Evolutionary conservation across 2,329 filamentous ascomycete genomes (phyloP).

Genomic region (Sclerotiophoma versabilis): DNA sequence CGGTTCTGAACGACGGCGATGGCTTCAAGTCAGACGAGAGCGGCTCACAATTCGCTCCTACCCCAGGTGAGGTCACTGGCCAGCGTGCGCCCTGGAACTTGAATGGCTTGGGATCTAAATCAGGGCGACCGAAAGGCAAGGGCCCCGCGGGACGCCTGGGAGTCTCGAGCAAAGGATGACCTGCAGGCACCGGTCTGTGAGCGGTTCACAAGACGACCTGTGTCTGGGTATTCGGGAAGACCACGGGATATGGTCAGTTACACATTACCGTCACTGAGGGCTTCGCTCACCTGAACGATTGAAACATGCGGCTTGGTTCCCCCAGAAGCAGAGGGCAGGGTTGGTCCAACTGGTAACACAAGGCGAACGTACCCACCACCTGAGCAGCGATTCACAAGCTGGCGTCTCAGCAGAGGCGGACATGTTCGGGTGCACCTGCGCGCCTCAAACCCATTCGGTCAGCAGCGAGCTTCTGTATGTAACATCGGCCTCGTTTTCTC

Average conservation of each 20-base stretch:
- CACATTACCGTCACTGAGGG: slow-evolving; percentile 45
- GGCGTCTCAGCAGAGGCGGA: slow-evolving; percentile 45
- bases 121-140: slow-evolving; percentile 48
- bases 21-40: slow-evolving; percentile 66
- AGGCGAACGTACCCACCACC: slow-evolving; percentile 34
- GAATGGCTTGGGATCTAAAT: slow-evolving; percentile 39
- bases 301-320: slow-evolving; percentile 45
- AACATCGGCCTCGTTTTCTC: slow-evolving; percentile 47
- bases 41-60: slow-evolving; percentile 42
- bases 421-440: slow-evolving; percentile 43
- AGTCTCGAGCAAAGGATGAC: slow-evolving; percentile 50
- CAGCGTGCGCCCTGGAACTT: slow-evolving; percentile 39
- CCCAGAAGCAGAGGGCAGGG: slow-evolving; percentile 28
- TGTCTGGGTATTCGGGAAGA: slow-evolving; percentile 40
- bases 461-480: slow-evolving; percentile 40
- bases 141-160: slow-evolving; percentile 46
- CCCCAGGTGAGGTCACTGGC: slow-evolving; percentile 36
- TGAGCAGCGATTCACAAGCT: slow-evolving; percentile 27
- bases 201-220: slow-evolving; percentile 42
- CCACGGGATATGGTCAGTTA: slow-evolving; percentile 37
- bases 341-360: slow-evolving; percentile 41
- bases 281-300: slow-evolving; percentile 38
- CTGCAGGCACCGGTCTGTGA: slow-evolving; percentile 43
- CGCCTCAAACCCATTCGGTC: slow-evolving; percentile 28
- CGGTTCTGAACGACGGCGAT: slow-evolving; percentile 79